Percentiles rank a stretch among this genome's conserved stretches.
Evolutionary conservation across 345 rosid species (phyloP).

Genomic region (Toxicodendron radicans): DNA sequence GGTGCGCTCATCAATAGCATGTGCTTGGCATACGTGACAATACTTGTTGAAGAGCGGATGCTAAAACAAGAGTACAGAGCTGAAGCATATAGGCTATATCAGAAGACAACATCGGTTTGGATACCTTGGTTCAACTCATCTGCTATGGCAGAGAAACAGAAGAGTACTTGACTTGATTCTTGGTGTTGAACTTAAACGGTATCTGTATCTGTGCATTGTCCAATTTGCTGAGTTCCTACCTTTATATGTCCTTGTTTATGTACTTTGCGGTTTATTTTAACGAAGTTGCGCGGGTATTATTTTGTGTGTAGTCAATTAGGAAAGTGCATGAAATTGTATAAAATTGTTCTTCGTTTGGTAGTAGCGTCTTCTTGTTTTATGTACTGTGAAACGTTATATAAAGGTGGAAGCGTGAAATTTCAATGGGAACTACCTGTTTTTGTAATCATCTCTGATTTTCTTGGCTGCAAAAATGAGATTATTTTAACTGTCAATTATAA

Average conservation of each 20-base stretch:
- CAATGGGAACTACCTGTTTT: background rate
- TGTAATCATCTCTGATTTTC: background rate
- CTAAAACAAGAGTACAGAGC: conserved; percentile 71
- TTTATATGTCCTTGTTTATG: conserved; percentile 8
- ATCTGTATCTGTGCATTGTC: conserved; percentile 2
- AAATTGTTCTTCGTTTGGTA: conserved; percentile 3
- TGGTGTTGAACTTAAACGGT: conserved; percentile 9
- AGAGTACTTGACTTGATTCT: conserved; percentile 43
- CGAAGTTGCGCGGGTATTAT: background rate
- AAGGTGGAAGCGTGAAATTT: background rate
- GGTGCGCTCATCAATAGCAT: conserved; percentile 71
- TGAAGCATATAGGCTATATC: conserved; percentile 80
- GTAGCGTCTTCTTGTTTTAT: background rate
- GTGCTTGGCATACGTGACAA: conserved; percentile 78
- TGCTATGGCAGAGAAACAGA: conserved; percentile 39
- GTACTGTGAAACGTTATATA: background rate
- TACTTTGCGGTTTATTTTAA: conserved; percentile 6
- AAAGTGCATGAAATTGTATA: conserved; percentile 6
- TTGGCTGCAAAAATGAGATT: background rate
- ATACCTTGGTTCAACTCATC: conserved; percentile 86
- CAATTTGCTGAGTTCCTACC: background rate
- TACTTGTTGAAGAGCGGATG: conserved; percentile 84
- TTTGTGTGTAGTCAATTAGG: background rate
- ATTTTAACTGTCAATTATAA: background rate
- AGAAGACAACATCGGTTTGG: conserved; percentile 91